Evolutionary conservation across 129 eudicot genomes (phyloP), one percentile per base, ranked within the genome.

Genomic region (Rutidosis leptorrhynchoides): DNA sequence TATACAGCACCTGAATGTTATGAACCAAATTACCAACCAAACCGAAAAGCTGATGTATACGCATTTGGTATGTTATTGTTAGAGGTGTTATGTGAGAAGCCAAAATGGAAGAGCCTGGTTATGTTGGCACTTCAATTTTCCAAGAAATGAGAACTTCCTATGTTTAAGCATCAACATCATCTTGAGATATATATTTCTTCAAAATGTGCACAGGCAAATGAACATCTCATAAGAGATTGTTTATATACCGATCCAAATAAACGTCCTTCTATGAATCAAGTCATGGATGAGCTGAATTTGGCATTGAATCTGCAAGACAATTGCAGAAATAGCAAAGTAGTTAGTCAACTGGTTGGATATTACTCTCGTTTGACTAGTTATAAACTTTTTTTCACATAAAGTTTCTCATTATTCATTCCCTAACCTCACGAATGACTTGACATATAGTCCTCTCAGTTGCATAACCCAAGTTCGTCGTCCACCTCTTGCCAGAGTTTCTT

Each of bases 221-320:
- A 42, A 23, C 9, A 16, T 12, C 20, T 46, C 2, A 52, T 30
- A 1, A 30, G 30, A 54, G 53, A 43, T 28, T 65, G 70, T 54
- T 2, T 65, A 42, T 14, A 45, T 2, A 4, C 6, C 0, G 58
- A 65, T 25, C 35, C 57, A 0, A 0, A 65, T 19, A n/a, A 42
- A 65, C 70, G 70, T 24, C 70, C 42, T 3, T 22, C 23, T 0
- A 45, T 65, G 24, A 28, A 65, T 1, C 33, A 65, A 24, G 70
- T 65, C 5, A 58, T 65, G 22, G 22, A 7, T 6, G 25, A n/a
- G 70, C 70, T 65, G 7, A 6, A 24, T 0, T 21, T n/a, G 23
- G 70, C 70, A 4, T 16, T 43, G 23, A 26, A 20, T 5, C 19
- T 45, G 23, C 70, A 65, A 45, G 24, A 42, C 2, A 15, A 46